Conservation (phyloP, 2,329 filamentous ascomycete genomes). For the Trichoderma sp. region DNA sequence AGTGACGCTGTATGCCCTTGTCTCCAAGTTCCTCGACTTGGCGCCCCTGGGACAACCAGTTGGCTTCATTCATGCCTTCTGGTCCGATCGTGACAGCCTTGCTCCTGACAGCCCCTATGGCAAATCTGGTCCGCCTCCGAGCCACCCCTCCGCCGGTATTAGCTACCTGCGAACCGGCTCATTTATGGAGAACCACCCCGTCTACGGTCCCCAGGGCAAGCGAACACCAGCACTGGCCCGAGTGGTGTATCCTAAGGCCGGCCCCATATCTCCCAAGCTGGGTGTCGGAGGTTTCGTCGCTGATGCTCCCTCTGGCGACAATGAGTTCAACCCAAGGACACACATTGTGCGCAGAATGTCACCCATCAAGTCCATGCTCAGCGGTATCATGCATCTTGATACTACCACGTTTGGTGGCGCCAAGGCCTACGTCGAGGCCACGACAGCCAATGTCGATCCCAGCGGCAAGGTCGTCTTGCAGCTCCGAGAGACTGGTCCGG, state of each 20-base stretch:
- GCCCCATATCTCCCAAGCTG: constrained; percentile 39
- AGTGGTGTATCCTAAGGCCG: constrained; percentile 45
- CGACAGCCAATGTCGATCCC: constrained; percentile 45
- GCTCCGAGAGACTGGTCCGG: constrained; percentile 38
- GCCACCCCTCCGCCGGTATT: constrained; percentile 60
- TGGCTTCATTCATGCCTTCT: constrained; percentile 28
- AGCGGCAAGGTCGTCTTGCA: constrained; percentile 47
- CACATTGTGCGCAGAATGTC: constrained; percentile 17
- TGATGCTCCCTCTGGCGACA: constrained; percentile 41
- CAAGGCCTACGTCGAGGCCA: constrained; percentile 51
- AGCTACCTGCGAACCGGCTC: constrained; percentile 57
- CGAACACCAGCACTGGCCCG: constrained; percentile 50
- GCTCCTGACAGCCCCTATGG: constrained; percentile 45
- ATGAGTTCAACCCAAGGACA: constrained; percentile 38
- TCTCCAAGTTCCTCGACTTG: constrained; percentile 61
- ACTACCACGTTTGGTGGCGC: constrained; percentile 48
- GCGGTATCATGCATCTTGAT: constrained; percentile 44
- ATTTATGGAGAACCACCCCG: constrained; percentile 57
- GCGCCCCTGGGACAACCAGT: constrained; percentile 45
- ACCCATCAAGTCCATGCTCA: constrained; percentile 28
- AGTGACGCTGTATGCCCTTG: constrained; percentile 48
- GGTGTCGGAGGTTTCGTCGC: constrained; percentile 56
- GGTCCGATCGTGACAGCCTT: constrained; percentile 26
- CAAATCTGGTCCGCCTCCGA: constrained; percentile 53
- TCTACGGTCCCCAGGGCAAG: constrained; percentile 56